These are phyloP conservation scores for Geranium rotundifolium DNA, from an alignment of 345 rosid genomes.

Conservation along the genomic window DNA sequence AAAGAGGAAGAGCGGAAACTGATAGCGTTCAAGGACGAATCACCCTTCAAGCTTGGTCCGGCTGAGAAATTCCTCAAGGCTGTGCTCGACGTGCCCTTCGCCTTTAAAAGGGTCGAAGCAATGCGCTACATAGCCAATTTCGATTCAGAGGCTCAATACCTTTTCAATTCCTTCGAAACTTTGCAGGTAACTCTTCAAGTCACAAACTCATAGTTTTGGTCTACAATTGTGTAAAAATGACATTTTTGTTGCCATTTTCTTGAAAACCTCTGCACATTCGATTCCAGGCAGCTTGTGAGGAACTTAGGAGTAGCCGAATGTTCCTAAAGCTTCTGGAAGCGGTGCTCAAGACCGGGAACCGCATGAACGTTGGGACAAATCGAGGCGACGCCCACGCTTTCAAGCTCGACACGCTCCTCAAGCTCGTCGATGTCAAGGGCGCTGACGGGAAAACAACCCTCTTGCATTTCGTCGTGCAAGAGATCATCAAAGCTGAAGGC, in stretches of 20 bases:
- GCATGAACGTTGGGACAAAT: conserved; percentile 92
- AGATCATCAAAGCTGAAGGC: conserved; percentile 78
- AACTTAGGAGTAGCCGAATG: conserved; percentile 67
- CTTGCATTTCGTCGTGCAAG: conserved; percentile 86
- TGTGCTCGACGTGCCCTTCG: conserved; percentile 67
- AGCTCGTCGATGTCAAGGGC: conserved; percentile 79
- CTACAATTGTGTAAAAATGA: background rate
- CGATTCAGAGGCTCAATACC: conserved; percentile 81
- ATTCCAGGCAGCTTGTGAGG: conserved; percentile 63
- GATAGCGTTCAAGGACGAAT: conserved; percentile 65
- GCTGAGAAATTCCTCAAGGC: conserved; percentile 92
- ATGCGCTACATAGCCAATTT: conserved; percentile 82
- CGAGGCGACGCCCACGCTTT: conserved; percentile 89
- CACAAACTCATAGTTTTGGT: background rate
- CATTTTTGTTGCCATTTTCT: background rate
- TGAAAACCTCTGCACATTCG: background rate
- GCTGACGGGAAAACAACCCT: conserved; percentile 85
- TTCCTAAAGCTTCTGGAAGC: conserved; percentile 89
- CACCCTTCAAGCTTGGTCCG: conserved; percentile 69
- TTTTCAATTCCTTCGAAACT: conserved; percentile 60
- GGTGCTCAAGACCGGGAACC: conserved; percentile 82
- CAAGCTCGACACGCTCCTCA: conserved; percentile 89
- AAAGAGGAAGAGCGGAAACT: conserved; percentile 80
- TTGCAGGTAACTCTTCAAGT: conserved; percentile 40
- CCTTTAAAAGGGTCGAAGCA: conserved; percentile 83